Percentiles rank a stretch among this genome's conserved stretches.
These are phyloP conservation scores for Stylonectria norvegica DNA, from an alignment of 2,329 filamentous ascomycete genomes.

Conservation along the genomic window DNA sequence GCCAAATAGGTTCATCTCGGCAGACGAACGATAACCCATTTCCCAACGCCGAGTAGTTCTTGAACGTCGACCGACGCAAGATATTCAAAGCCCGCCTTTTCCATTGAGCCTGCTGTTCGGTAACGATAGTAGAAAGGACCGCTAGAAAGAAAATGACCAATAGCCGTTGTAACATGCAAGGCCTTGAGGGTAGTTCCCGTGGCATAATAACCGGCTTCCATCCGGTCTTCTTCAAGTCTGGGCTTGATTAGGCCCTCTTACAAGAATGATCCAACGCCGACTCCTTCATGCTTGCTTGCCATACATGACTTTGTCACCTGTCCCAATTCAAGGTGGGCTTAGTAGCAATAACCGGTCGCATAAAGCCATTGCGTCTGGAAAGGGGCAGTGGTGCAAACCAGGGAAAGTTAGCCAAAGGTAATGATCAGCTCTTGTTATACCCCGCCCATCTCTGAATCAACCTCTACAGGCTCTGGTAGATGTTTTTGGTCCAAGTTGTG, in stretches of 20 bases:
- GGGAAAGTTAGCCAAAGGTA: too few species aligned
- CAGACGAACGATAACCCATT: background rate
- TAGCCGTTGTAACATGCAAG: background rate
- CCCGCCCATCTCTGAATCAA: constrained; percentile 33
- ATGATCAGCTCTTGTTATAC: too few species aligned
- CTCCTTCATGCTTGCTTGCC: constrained; percentile 7
- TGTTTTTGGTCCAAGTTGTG: constrained; percentile 43
- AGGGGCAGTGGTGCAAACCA: too few species aligned
- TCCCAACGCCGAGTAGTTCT: background rate
- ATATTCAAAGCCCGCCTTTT: background rate
- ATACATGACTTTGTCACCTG: too few species aligned
- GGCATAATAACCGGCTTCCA: background rate
- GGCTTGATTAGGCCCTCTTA: constrained; percentile 1
- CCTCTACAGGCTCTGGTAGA: constrained; percentile 42
- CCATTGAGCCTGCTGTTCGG: background rate
- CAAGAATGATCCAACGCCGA: constrained; percentile 8
- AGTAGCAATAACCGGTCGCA: too few species aligned
- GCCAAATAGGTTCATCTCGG: background rate
- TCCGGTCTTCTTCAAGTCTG: background rate
- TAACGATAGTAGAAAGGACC: background rate
- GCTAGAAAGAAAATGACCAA: background rate
- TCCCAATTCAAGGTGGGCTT: too few species aligned
- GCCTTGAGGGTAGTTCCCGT: background rate
- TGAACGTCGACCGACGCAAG: background rate
- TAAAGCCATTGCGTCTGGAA: too few species aligned